Evolutionary conservation across 352 stramenopile genomes (phyloP).

Genomic region (Phytophthora crassamura): DNA sequence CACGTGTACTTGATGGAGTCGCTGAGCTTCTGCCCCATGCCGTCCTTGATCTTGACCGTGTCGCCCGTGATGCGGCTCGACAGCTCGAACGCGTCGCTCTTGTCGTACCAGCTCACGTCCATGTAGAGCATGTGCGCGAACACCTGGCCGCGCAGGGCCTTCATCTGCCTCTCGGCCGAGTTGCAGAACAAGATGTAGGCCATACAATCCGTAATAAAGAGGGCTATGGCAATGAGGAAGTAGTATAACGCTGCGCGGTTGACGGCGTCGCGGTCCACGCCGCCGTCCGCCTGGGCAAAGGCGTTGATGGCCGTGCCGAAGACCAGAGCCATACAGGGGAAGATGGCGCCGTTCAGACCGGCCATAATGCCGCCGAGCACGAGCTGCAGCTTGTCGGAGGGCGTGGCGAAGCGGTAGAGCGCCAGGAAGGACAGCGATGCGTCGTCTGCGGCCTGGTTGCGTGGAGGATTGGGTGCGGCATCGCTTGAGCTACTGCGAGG

Average conservation of each 20-base stretch:
- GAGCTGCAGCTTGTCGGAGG: slow-evolving; percentile 40
- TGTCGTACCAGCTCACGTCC: slow-evolving; percentile 56
- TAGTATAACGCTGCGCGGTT: slow-evolving; percentile 39
- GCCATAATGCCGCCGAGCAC: slow-evolving; percentile 38
- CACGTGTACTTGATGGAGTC: slow-evolving; percentile 41
- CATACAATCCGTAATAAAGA: slow-evolving; percentile 40
- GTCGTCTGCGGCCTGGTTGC: slow-evolving; percentile 10
- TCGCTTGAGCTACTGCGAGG: background rate
- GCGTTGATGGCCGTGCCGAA: slow-evolving; percentile 54
- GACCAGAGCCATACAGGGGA: slow-evolving; percentile 60
- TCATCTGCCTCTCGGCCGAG: slow-evolving; percentile 46
- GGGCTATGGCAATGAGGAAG: slow-evolving; percentile 33
- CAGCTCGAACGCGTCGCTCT: slow-evolving; percentile 39
- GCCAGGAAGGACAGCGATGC: slow-evolving; percentile 23
- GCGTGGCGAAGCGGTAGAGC: slow-evolving; percentile 48
- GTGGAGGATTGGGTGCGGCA: background rate
- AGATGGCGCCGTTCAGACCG: slow-evolving; percentile 48
- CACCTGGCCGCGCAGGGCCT: slow-evolving; percentile 33
- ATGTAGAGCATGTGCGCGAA: slow-evolving; percentile 53
- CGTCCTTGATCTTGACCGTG: slow-evolving; percentile 59
- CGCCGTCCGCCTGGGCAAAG: slow-evolving; percentile 36
- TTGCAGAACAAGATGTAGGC: slow-evolving; percentile 21
- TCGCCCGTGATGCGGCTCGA: slow-evolving; percentile 46
- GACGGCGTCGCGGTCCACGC: slow-evolving; percentile 35
- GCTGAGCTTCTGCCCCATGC: slow-evolving; percentile 52